These are phyloP conservation scores for Aspergillus costaricaensis DNA, from an alignment of 2,329 filamentous ascomycete species.

Conservation along the genomic window DNA sequence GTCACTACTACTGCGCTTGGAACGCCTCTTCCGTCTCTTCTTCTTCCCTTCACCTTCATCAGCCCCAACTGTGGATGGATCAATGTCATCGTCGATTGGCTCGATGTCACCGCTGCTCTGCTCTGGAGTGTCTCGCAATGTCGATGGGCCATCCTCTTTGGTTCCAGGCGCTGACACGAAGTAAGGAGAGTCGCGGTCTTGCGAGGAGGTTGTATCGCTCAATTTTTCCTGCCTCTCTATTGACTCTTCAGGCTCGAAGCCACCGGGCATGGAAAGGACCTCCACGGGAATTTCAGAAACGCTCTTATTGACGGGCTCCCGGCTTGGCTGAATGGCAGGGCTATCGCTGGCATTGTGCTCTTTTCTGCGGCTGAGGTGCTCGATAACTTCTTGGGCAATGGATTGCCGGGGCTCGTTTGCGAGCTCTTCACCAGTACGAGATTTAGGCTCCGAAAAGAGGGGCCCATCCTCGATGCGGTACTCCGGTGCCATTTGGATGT, in stretches of 20 bases:
- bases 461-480: constrained; percentile 21
- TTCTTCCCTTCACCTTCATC: constrained; percentile 28
- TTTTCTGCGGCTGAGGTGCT: constrained; percentile 26
- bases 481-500: constrained; percentile 13
- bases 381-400: constrained; percentile 29
- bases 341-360: not conserved
- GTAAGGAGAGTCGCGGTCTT: constrained; percentile 19
- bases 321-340: not conserved
- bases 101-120: constrained; percentile 27
- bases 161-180: constrained; percentile 23
- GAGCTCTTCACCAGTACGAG: constrained; percentile 7
- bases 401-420: constrained; percentile 13
- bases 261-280: constrained; percentile 35
- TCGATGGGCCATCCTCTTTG: constrained; percentile 12
- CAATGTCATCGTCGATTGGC: constrained; percentile 17
- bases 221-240: not conserved
- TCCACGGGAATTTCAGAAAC: constrained; percentile 24
- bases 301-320: not conserved
- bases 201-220: not conserved
- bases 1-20: constrained; percentile 27
- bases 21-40: constrained; percentile 30
- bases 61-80: constrained; percentile 9
- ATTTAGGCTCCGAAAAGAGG: constrained; percentile 25
- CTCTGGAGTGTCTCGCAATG: constrained; percentile 22
- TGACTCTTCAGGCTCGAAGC: constrained; percentile 28